Evolutionary conservation across 352 stramenopile genomes (phyloP), one percentile per base, ranked within the genome.

Genomic region (Pythium scleroteichum): DNA sequence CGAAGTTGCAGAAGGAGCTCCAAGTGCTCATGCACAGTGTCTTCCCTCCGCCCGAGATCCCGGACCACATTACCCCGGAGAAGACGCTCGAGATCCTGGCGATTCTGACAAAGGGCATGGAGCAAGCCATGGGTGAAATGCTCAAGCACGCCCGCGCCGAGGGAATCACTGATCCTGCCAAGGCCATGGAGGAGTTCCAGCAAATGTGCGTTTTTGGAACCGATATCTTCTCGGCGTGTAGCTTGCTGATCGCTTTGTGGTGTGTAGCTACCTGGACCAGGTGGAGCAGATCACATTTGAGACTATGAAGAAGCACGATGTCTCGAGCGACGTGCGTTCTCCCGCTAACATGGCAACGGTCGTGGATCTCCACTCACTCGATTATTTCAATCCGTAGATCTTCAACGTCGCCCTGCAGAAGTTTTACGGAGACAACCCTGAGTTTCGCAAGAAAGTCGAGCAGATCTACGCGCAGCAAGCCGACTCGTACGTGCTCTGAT

Each of bases 111-210:
- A 76, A 78, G 52, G 79, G 72, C 32, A 92, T 93, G 81, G 82
- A 90, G 64, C 74, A 75, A 48, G 85, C 85, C n/a, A 89, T 93
- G 80, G 58, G 62, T 23, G 83, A 91, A 41, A 90, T 88, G 76
- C 75, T 95, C 53, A 55, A 62, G 5, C 80, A 95, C 46, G 85
- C 85, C 19, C 71, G 75, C 40, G 61, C 68, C 33, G 82, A 92
- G 27, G 85, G 85, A 17, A 92, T 95, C 49, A 88, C 75, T 42
- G 80, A 94, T 59, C 71, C 69, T 2, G 51, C 56, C 42, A 79
- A 85, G 48, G 83, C 82, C 19, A 87, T 92, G 80, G 73, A 90
- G 38, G 83, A 90, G 52, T 92, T 90, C 64, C 79, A 89, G 72
- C 62, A 78, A 63, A 58, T 92, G 65, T 92, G 67, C 59, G 67